Evolutionary conservation across 352 stramenopile species (phyloP), one percentile per base, ranked within the genome.

Genomic region (Phytophthora boehmeriae): DNA sequence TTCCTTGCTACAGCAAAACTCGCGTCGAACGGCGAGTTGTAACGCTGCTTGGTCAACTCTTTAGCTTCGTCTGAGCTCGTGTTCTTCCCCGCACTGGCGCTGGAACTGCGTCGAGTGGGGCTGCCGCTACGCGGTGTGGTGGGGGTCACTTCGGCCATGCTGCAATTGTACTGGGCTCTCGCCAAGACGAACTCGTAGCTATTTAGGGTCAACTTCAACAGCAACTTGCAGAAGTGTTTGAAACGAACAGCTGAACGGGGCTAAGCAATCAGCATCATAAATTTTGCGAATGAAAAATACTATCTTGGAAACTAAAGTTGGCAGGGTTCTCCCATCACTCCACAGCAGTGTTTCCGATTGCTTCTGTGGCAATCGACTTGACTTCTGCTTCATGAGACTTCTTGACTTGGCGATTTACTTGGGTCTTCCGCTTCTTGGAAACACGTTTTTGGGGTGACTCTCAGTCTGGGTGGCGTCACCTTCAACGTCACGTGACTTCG

Each of bases 21-120:
- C 23, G 64, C 76, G 25, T 92, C 80, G 44, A 92, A 92, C 5
- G 78, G 78, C 11, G 81, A 88, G 38, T 80, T 73, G 46, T 86
- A 88, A 16, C 64, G 63, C 28, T 83, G 77, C 16, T 76, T 76
- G 55, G 53, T 76, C 53, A 76, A 39, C 25, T 60, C 57, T 28
- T 71, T 73, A 14, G 64, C 54, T 14, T 72, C 66, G 5, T 35
- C 48, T 23, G 25, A 44, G 19, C 30, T 63, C 34, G 46, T 64
- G 51, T 16, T 50, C 30, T 66, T 62, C n/a, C 34, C 48, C 17
- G 46, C 27, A 27, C 55, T 64, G 25, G 43, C 13, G 47, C 22
- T 60, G 28, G 44, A 59, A 35, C 38, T 68, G 28, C 70, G 54
- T 30, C 55, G 54, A 56, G 36, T 54, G 2, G 8, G 46, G 19